Base-by-base conservation (phyloP, 768 basidiomycete species). In the Serendipita indica region DNA sequence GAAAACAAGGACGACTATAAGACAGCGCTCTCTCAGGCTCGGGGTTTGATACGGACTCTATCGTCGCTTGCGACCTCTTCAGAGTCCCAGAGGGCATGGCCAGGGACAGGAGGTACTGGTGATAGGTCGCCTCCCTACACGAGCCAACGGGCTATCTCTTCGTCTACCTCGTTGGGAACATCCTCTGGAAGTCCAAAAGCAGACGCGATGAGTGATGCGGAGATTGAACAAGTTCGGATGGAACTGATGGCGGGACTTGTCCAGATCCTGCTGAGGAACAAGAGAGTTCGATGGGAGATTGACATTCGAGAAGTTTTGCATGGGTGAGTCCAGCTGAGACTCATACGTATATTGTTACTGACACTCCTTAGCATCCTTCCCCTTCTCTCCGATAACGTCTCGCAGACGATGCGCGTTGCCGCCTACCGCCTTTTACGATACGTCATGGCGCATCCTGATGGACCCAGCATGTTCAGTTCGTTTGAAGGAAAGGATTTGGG, bases 361-460 rank as follows among this genome's bases (percentile, higher is more conserved):
- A 57, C 54, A 56, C 34, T 16, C 37, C 59, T 1, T 67, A 97
- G 94, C 16, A 74, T 87, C n/a, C 71, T 85, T 39, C 84, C 86
- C 7, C 82, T 79, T 28, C 75, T 97, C 12, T 76, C 83, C n/a
- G 93, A 96, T 65, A 72, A 71, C 28, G 78, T 79, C 7, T 80
- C 83, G 1, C 83, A 82, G 60, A 78, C 83, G 52, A 81, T 85
- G 63, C 79, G 90, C 35, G 82, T 92, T 10, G 81, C 82, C 1
- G 86, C 84, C 0, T 98, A 94, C 69, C 77, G 91, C 39, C 74
- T 93, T 1, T 74, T 97, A 16, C 80, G 94, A 18, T 83, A 92
- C 65, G 72, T 79, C 1, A 67, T 93, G 3, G 79, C 90, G 3
- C 89, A 92, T 64, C 65, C 73, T 0, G 76, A 83, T 27, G 49